Base-by-base conservation (phyloP, 352 stramenopile genomes). In the Albugo candida region DNA sequence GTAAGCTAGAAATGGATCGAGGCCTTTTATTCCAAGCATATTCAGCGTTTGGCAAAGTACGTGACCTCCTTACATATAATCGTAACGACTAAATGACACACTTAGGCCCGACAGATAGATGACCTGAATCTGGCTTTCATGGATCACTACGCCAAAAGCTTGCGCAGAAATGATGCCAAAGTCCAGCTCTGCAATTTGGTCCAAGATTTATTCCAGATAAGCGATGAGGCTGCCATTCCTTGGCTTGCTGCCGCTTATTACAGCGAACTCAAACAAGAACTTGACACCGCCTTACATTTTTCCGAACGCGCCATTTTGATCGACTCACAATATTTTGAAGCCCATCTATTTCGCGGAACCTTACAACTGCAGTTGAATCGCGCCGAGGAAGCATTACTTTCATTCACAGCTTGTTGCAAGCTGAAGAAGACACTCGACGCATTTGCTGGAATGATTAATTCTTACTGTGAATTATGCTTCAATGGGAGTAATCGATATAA, bases 161-260 rank as follows among this genome's bases (percentile, higher is more conserved):
- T 89, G 13, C 59, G 69, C 8, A 70, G 67, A 53, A 65, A 54
- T 18, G 60, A 55, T 45, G 53, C 60, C 8, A 61, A 57, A 2
- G 67, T 64, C 16, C 64, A 79, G 27, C 61, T 89, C 14, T 73
- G 70, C 39, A 70, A 64, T 21, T 58, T 89, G 27, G 71, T 86
- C 12, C 69, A 77, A 6, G 66, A 83, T 42, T 50, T 86, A 2
- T 82, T 89, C 39, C 60, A 64, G 13, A 73, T 75, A 13, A 86
- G 60, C 36, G 64, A 68, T 11, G 40, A 54, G 5, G 61, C 73
- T 18, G 58, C 63, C 10, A 64, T 82, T 39, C 61, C 64, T 3
- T 89, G 77, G 73, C 66, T 89, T 36, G 77, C 77, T 36, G 77
- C 73, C 6, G 69, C 70, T 18, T 85, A 75, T 45, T 81, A 81